Conservation (phyloP, 1,139 yeast genomes). For the Blastobotrys malaysiensis region DNA sequence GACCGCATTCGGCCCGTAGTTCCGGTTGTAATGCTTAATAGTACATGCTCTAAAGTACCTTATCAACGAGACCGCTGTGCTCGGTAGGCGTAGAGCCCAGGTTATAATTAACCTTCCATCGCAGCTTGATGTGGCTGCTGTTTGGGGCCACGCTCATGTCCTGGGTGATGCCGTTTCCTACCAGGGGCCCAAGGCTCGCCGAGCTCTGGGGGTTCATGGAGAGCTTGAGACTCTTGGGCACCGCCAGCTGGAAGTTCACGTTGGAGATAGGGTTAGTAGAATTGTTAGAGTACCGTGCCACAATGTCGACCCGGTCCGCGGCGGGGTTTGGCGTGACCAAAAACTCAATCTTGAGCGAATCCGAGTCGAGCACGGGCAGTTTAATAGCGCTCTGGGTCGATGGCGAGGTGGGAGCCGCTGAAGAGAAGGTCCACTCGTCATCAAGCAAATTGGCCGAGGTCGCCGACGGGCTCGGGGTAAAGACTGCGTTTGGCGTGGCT, state of each 20-base stretch:
- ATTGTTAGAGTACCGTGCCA: constrained; percentile 45
- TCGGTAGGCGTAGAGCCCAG: constrained; percentile 1
- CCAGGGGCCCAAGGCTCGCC: constrained; percentile 46
- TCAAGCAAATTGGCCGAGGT: constrained; percentile 2
- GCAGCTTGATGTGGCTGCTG: constrained; percentile 50
- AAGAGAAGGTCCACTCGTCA: constrained; percentile 19
- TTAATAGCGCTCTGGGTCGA: constrained; percentile 16
- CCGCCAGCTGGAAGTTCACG: constrained; percentile 72
- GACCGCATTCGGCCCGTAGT: too few relatives aligned
- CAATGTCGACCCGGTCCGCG: constrained; percentile 38
- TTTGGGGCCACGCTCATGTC: constrained; percentile 50
- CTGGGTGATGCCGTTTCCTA: constrained; percentile 54
- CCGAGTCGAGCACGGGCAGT: constrained; percentile 23
- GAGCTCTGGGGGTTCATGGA: constrained; percentile 66
- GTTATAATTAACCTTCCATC: constrained; percentile 69
- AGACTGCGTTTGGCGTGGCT: too few relatives aligned
- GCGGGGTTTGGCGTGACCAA: constrained; percentile 38
- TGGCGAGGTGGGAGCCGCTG: constrained; percentile 14
- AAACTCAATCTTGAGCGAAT: constrained; percentile 48
- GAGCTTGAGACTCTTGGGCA: constrained; percentile 66
- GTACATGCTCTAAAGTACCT: constrained; percentile 6
- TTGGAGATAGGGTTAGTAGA: constrained; percentile 42
- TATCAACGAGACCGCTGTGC: constrained; percentile 9
- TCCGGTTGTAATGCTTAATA: neutral
- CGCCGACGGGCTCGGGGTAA: constrained; percentile 28